Percentiles rank a stretch among this genome's conserved stretches.
phyloP scores from a whole-genome alignment of 371 early-diverging fungal genomes.

The Syncephalastrum sp. region DNA sequence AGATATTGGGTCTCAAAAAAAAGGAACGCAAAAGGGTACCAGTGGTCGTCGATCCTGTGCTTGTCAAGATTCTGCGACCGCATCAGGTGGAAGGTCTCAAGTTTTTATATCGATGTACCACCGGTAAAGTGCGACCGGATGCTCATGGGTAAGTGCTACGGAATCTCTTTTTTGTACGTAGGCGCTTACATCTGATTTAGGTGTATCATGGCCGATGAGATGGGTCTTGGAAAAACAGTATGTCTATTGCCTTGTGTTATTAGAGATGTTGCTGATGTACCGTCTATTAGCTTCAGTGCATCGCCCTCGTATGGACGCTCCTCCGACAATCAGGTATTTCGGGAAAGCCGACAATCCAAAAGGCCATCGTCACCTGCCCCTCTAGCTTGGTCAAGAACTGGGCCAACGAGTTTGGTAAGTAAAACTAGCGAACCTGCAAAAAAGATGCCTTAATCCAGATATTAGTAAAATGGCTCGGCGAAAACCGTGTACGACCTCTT shows the following conservation, averaged over 20 bases:
- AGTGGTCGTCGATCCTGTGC: slow-evolving; percentile 81
- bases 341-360: slow-evolving; percentile 90
- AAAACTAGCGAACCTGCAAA: neutral
- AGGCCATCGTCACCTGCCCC: slow-evolving; percentile 85
- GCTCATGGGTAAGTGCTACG: slow-evolving; percentile 45
- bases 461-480: slow-evolving; percentile 89
- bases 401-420: slow-evolving; percentile 77
- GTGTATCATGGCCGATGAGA: slow-evolving; percentile 98
- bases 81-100: slow-evolving; percentile 93
- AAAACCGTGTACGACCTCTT: slow-evolving; percentile 74
- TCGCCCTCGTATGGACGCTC: slow-evolving; percentile 93
- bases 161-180: too few relatives aligned
- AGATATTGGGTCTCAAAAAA: slow-evolving; percentile 55
- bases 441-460: too few relatives aligned
- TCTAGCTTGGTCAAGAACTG: slow-evolving; percentile 84
- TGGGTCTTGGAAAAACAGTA: slow-evolving; percentile 96
- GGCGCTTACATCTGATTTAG: slow-evolving; percentile 40
- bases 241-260: slow-evolving; percentile 7
- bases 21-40: slow-evolving; percentile 51
- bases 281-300: slow-evolving; percentile 70
- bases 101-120: slow-evolving; percentile 92
- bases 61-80: slow-evolving; percentile 85
- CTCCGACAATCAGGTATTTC: slow-evolving; percentile 85
- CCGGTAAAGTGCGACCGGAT: slow-evolving; percentile 67
- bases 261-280: neutral